Base-by-base conservation (phyloP, 2,329 filamentous ascomycete genomes). In the Colletotrichum higginsianum region DNA sequence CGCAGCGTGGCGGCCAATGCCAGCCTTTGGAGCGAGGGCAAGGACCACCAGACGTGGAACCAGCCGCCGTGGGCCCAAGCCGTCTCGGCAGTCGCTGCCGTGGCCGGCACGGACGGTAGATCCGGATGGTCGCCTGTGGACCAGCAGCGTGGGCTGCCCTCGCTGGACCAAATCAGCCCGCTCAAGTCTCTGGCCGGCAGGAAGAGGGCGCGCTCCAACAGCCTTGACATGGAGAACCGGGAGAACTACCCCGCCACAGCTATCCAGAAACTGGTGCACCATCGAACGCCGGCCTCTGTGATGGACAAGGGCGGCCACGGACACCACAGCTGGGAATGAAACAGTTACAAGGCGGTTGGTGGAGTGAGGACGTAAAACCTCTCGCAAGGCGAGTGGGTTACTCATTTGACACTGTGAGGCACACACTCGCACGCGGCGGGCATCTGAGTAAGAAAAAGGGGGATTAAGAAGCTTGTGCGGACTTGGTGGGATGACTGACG, bases 1-100 rank as follows among this genome's bases (percentile, higher is more conserved):
- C 72, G 71, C 63, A 66, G 55, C 65, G 60, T 58, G n/a, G 74
- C 77, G 13, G 73, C 76, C 21, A 75, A 76, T 70, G 76, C 78
- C 67, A 71, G 77, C 26, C 78, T 78, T 71, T 80, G 73, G 75
- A 72, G 30, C 76, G 73, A 74, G 12, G 50, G 62, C 66, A 69
- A 75, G 38, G 77, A 80, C 26, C 76, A 79, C n/a, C 73, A 72
- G n/a, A 74, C 83, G 68, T 84, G 82, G 82, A 72, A 70, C 23
- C 70, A 72, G 60, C 76, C 66, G 58, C 71, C 70, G 44, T 75
- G 77, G 79, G 40, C 77, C 78, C 62, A 76, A 76, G 56, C 81
- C 79, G 47, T 83, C 79, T 81, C 75, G 74, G 68, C 77, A 79
- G 38, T 73, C 53, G 65, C 75, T 38, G 62, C 75, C 55, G 73